Base-by-base conservation (phyloP, 768 basidiomycete genomes). In the Phaeotremella fagi region DNA sequence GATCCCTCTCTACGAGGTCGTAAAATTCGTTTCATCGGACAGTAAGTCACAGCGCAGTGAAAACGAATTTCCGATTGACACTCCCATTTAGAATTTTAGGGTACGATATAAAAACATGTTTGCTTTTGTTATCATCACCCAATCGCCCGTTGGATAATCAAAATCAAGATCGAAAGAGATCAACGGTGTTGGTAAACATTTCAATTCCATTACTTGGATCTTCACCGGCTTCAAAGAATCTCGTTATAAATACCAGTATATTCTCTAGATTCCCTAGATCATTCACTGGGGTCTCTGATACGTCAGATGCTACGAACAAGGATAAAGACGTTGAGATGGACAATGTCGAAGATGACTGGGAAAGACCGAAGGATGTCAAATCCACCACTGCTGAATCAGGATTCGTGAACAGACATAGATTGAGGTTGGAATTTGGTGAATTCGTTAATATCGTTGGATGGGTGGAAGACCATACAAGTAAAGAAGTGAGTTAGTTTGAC, bases 401-500 rank as follows among this genome's bases (percentile, higher is more conserved):
- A 15, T 20, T 25, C 3, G 48, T 54, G 12, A 54, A 61, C 31
- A 38, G 68, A 24, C 54, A 61, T 48, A 55, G 36, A 37, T 18
- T 70, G 7, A 50, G 31, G 25, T 14, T 70, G 14, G 57, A 50
- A 7, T 27, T 55, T 26, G 68, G 68, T 22, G 64, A 60, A 35
- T 66, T 59, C 57, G 51, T 70, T 3, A 43, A 28, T 20, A 48
- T 66, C 1, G 63, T 70, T 2, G 68, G 68, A 24, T 70, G 68
- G 68, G 44, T 70, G 27, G 68, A 66, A 48, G 60, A 57, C 14
- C 52, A 58, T 16, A 48, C 20, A 22, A 12, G 38, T 18, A 41
- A 18, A 18, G 7, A 6, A 41, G 38, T 41, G 38, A 41, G 18
- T 41, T 9, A 18, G 6, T 6, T 41, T 14, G 38, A 12, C 38